phyloP scores from a whole-genome alignment of 106 monocot species.

The Allium cepa region DNA sequence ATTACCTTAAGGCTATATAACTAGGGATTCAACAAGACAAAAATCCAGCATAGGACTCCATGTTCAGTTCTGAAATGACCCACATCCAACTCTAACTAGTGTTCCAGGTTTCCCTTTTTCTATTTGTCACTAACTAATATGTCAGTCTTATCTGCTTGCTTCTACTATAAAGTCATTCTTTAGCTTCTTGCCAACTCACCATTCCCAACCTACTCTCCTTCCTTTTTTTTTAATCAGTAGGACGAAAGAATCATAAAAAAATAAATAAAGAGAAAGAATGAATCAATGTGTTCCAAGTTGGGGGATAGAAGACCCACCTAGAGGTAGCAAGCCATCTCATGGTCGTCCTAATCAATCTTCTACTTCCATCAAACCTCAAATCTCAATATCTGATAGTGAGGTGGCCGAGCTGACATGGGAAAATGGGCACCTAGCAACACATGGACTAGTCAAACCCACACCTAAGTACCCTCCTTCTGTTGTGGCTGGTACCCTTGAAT shows the following conservation, averaged over 20 bases:
- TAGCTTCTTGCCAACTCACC: background rate
- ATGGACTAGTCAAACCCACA: conserved; percentile 30
- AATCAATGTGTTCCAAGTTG: conserved; percentile 81
- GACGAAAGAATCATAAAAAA: background rate
- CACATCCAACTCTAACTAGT: background rate
- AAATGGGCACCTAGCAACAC: conserved; percentile 49
- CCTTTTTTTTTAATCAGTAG: background rate
- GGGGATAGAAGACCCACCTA: conserved; percentile 30
- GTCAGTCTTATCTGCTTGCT: background rate
- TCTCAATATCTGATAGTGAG: conserved; percentile 23
- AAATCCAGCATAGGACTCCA: too few relatives aligned
- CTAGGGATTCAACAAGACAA: too few relatives aligned
- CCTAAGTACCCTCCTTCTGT: conserved; percentile 22
- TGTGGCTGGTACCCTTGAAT: conserved; percentile 45
- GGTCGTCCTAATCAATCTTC: background rate
- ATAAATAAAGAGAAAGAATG: conserved; percentile 13
- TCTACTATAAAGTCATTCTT: background rate
- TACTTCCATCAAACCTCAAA: background rate
- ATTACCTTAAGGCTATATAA: too few relatives aligned
- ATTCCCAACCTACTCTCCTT: background rate
- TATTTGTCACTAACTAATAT: background rate
- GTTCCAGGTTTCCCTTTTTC: background rate
- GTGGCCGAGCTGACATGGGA: conserved; percentile 85
- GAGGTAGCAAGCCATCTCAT: background rate
- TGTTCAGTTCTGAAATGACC: too few relatives aligned